phyloP scores from a whole-genome alignment of 768 basidiomycete genomes.

The Sporobolomyces phaffii region DNA sequence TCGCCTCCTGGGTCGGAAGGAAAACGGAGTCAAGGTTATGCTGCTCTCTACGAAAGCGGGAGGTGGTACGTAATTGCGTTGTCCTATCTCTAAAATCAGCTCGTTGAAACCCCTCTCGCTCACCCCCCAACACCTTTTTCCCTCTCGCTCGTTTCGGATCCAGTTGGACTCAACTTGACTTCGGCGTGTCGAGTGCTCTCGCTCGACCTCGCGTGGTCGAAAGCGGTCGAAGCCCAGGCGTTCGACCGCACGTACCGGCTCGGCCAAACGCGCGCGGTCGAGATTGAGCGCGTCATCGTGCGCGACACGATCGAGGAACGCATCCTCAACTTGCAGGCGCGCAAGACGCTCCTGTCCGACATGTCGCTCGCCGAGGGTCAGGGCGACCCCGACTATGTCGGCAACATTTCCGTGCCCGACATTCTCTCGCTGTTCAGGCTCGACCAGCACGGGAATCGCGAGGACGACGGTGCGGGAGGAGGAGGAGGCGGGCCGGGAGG shows the following conservation, averaged over 20 bases:
- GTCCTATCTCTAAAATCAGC: too few relatives aligned
- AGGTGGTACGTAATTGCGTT: constrained; percentile 57
- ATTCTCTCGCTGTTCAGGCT: constrained; percentile 23
- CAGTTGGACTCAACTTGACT: constrained; percentile 9
- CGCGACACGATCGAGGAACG: constrained; percentile 55
- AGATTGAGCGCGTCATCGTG: constrained; percentile 48
- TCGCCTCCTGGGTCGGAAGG: constrained; percentile 36
- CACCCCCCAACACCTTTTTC: too few relatives aligned
- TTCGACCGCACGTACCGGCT: constrained; percentile 49
- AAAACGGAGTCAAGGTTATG: constrained; percentile 52
- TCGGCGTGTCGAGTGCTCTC: constrained; percentile 44
- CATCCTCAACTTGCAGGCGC: constrained; percentile 60
- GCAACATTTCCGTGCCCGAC: constrained; percentile 30
- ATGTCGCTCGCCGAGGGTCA: constrained; percentile 40
- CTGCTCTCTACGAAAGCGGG: constrained; percentile 47
- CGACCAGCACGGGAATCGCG: background rate
- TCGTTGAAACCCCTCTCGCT: background rate
- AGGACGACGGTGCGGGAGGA: background rate
- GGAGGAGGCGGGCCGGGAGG: background rate
- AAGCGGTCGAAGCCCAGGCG: constrained; percentile 45
- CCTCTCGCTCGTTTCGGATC: constrained; percentile 45
- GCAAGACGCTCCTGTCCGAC: constrained; percentile 50
- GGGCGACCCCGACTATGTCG: constrained; percentile 2
- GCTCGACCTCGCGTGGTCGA: constrained; percentile 47
- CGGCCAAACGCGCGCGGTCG: constrained; percentile 38